Percentiles rank a stretch among this genome's conserved stretches.
phyloP scores from a whole-genome alignment of 371 early-diverging fungal species.

The Batrachochytrium dendrobatidis region DNA sequence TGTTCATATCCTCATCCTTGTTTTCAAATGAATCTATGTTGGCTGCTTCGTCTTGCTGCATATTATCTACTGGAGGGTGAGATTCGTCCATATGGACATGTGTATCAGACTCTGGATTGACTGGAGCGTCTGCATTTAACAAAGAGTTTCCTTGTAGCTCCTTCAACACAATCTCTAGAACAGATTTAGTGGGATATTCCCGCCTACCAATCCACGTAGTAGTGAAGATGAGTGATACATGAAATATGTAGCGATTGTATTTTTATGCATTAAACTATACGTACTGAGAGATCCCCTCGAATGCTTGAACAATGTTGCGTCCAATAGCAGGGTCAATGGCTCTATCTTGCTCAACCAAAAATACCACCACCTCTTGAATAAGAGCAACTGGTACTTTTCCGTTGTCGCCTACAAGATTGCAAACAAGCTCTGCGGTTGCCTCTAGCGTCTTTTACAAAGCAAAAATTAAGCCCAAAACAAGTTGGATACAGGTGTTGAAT shows the following conservation, averaged over 20 bases:
- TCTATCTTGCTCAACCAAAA: slow-evolving; percentile 25
- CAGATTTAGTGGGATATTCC: no score
- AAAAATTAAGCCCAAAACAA: not conserved
- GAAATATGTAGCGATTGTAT: not conserved
- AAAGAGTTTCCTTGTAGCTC: no score
- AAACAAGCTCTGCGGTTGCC: slow-evolving; percentile 29
- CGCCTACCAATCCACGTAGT: not conserved
- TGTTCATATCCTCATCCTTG: no score
- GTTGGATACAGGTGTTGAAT: not conserved
- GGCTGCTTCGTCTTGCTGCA: no score
- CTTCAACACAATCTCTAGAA: no score
- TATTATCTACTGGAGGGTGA: no score
- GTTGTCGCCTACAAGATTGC: slow-evolving; percentile 26
- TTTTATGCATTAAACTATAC: not conserved
- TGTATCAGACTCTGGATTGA: no score
- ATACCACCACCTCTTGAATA: slow-evolving; percentile 21
- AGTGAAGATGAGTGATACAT: not conserved
- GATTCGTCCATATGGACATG: no score
- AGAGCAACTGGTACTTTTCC: slow-evolving; percentile 19
- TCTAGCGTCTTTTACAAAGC: slow-evolving; percentile 21
- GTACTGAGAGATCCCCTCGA: not conserved
- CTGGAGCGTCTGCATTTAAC: no score
- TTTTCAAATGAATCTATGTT: no score
- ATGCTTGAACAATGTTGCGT: not conserved
- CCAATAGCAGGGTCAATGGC: slow-evolving; percentile 1